A percentile compares a stretch with the other conserved stretches of the same genome.
Evolutionary conservation across 352 stramenopile genomes (phyloP).

Genomic region (Phytophthora lateralis): DNA sequence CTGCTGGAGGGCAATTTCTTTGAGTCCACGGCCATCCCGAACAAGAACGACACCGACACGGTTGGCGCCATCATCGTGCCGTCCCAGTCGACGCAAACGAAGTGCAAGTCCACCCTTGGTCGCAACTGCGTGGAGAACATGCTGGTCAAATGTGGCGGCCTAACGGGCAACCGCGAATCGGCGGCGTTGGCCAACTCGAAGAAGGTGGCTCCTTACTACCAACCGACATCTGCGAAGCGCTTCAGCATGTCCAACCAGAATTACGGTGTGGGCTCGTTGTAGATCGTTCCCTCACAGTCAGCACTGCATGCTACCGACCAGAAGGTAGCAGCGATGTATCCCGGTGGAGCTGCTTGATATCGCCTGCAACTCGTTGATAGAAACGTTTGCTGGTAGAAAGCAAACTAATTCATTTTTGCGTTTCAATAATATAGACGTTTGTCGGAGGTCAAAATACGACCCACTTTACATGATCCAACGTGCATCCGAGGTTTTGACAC

Average conservation of each 20-base stretch:
- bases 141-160: conserved; percentile 19
- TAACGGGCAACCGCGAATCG: conserved; percentile 15
- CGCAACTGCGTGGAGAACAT: conserved; percentile 30
- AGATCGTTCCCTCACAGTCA: not conserved
- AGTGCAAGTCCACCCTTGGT: conserved; percentile 20
- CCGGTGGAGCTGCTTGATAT: not conserved
- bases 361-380: not conserved
- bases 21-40: conserved; percentile 24
- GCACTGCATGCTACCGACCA: not conserved
- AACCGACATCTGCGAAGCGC: conserved; percentile 10
- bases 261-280: conserved; percentile 12
- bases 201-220: conserved; percentile 18
- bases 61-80: conserved; percentile 12
- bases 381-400: not conserved
- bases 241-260: conserved; percentile 11
- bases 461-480: not conserved
- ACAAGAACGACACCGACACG: conserved; percentile 10
- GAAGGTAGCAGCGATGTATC: conserved; percentile 1
- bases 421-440: conserved; percentile 9
- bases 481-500: not conserved
- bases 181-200: conserved; percentile 17
- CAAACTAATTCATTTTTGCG: conserved; percentile 5
- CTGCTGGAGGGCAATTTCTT: conserved; percentile 57
- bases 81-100: conserved; percentile 3
- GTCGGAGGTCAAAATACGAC: not conserved